These are phyloP conservation scores for Plasmodium cynomolgi DNA, from an alignment of 169 alveolate species.

Conservation along the genomic window DNA sequence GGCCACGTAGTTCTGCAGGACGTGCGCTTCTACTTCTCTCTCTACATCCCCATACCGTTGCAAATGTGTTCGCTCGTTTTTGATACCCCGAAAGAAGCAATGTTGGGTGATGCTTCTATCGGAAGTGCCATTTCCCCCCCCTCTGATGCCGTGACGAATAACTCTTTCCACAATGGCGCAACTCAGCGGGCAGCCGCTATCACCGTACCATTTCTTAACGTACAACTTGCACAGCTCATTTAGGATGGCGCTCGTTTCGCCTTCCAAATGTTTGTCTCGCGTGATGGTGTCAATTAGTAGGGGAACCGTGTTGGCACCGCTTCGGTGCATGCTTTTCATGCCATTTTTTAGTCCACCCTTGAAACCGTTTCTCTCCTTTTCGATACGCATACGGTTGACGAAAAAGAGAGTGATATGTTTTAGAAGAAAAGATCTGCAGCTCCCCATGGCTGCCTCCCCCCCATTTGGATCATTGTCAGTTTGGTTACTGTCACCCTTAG, in stretches of 20 bases:
- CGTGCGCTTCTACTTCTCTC: slow-evolving; percentile 1
- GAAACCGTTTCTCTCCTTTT: not conserved
- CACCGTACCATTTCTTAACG: not conserved
- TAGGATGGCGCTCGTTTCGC: not conserved
- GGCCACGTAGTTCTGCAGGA: slow-evolving; percentile 2
- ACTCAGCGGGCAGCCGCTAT: not conserved
- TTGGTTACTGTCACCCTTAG: not conserved
- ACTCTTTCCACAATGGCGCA: slow-evolving; percentile 22
- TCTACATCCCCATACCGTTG: slow-evolving; percentile 9
- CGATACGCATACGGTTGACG: not conserved
- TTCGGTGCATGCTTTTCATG: not conserved
- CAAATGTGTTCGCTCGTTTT: slow-evolving; percentile 26
- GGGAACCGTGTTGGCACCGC: not conserved
- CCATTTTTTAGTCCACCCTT: not conserved
- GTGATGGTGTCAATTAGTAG: slow-evolving; percentile 19
- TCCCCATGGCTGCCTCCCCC: not conserved
- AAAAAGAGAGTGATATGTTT: slow-evolving; percentile 4
- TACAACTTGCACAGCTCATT: slow-evolving; percentile 34
- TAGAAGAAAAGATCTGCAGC: not conserved
- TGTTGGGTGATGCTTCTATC: not conserved
- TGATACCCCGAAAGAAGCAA: slow-evolving; percentile 2
- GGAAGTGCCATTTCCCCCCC: not conserved
- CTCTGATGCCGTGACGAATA: not conserved
- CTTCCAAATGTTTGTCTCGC: not conserved
- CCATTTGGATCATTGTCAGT: not conserved